Percentiles rank a stretch among this genome's conserved stretches.
Evolutionary conservation across 208 protist genomes (phyloP).

Genomic region (Acanthamoeba sp.): DNA sequence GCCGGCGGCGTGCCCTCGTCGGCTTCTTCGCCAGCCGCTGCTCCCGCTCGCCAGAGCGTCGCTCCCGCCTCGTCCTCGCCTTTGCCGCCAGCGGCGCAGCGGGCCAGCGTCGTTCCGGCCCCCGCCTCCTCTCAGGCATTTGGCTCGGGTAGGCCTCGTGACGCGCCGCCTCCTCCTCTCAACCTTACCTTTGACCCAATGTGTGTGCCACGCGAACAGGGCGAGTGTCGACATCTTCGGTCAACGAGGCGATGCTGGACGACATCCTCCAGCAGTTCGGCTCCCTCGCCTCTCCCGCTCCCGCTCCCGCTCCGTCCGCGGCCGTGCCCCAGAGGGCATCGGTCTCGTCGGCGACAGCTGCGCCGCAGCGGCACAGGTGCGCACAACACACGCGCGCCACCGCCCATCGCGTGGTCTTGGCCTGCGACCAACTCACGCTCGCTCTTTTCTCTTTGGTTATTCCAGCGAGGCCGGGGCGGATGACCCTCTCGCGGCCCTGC

Average conservation of each 20-base stretch:
- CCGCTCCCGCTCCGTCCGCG: too few species aligned
- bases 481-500: neutral
- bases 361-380: neutral
- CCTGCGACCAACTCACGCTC: neutral
- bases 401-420: neutral
- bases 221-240: neutral
- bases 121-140: neutral
- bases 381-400: neutral
- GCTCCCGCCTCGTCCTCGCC: neutral
- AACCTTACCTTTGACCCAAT: too few species aligned
- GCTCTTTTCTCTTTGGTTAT: neutral
- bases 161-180: too few species aligned
- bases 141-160: neutral
- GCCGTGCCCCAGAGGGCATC: neutral
- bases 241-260: neutral
- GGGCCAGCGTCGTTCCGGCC: neutral
- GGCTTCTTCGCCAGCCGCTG: neutral
- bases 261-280: constrained; percentile 1
- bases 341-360: neutral
- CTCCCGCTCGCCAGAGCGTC: neutral
- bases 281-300: neutral
- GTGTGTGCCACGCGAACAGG: too few species aligned
- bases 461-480: neutral
- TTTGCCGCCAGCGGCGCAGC: neutral
- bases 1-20: neutral